Evolutionary conservation across 306 rosid species (phyloP), one percentile per base, ranked within the genome.

Genomic region (Ammopiptanthus mongolicus): DNA sequence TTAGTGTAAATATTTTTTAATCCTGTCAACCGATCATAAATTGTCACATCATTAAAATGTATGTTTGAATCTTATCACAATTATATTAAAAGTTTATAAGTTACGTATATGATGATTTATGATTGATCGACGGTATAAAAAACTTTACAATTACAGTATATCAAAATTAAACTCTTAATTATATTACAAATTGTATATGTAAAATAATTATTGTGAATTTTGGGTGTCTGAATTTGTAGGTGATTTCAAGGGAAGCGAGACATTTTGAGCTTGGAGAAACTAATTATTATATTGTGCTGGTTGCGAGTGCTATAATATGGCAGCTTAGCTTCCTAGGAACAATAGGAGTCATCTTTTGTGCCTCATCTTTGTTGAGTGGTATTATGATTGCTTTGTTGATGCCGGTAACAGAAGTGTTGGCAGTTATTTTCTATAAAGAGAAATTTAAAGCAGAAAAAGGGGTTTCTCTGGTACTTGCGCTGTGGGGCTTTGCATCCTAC

Each of bases 261-360:
- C 7, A 87, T 89, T 89, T 15, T 65, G 86, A 44, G 89, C 87
- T 83, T 0, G 90, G 90, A 14, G 82, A 80, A 42, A 67, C 85
- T 0, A 81, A 28, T 18, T 89, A 87, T 68, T 89, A 87, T 22
- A 70, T 85, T 10, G 65, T 87, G 66, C 36, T 89, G 6, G 87
- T 65, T 14, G 33, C 6, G 14, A 82, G 75, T 33, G 83, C 85
- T 17, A 42, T 89, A 13, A 19, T 85, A 1, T 89, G 88, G 88
- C 91, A 89, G 42, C 10, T 13, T 9, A 84, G 81, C 78, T 89
- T 87, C 78, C 0, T 89, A 34, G 95, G 91, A 29, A 80, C 85
- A 1, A 52, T 87, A 1, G 95, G 91, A 76, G 59, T 89, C 22
- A 69, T 87, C 67, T 89, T 82, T 22, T 89, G 82, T 56, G 82